Evolutionary conservation across 2,329 filamentous ascomycete species (phyloP).

Genomic region (Aureobasidium sp.): DNA sequence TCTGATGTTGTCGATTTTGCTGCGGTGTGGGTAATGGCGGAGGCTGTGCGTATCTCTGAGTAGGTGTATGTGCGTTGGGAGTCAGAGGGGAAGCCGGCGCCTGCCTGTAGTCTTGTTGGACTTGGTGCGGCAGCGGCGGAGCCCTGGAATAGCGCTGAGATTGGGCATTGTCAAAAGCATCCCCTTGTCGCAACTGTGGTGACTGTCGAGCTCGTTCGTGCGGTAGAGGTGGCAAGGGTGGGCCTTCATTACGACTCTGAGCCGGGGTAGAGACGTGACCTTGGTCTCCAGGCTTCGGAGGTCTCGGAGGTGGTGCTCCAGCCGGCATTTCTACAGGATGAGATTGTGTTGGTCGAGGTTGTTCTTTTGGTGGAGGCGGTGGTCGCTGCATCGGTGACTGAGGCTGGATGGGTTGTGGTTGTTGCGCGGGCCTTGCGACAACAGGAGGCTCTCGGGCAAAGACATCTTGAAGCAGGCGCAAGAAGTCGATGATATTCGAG

Average conservation of each 20-base stretch:
- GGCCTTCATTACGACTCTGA: conserved; percentile 21
- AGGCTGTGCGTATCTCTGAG: conserved; percentile 24
- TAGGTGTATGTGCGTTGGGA: not conserved
- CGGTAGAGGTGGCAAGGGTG: conserved; percentile 31
- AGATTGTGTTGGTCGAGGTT: conserved; percentile 21
- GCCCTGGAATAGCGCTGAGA: not conserved
- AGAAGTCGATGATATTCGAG: conserved; percentile 74
- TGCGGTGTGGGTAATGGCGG: conserved; percentile 30
- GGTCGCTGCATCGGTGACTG: conserved; percentile 38
- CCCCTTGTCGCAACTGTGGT: conserved; percentile 19
- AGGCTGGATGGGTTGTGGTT: conserved; percentile 38
- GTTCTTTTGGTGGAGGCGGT: conserved; percentile 31
- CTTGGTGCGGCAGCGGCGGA: conserved; percentile 4
- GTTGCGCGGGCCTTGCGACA: conserved; percentile 60
- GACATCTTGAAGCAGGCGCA: conserved; percentile 73
- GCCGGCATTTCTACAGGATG: conserved; percentile 19
- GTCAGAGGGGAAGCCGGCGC: not conserved
- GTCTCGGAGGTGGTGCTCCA: conserved; percentile 37
- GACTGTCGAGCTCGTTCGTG: conserved; percentile 20
- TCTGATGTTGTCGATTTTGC: conserved; percentile 18
- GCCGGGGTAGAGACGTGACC: conserved; percentile 17
- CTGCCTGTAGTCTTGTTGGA: not conserved
- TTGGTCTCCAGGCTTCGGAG: conserved; percentile 47
- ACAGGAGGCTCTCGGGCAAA: conserved; percentile 95
- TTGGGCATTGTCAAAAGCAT: conserved; percentile 21